These are phyloP conservation scores for Hordeum vulgare DNA, from an alignment of 176 grass and related monocot genomes.

Conservation along the genomic window DNA sequence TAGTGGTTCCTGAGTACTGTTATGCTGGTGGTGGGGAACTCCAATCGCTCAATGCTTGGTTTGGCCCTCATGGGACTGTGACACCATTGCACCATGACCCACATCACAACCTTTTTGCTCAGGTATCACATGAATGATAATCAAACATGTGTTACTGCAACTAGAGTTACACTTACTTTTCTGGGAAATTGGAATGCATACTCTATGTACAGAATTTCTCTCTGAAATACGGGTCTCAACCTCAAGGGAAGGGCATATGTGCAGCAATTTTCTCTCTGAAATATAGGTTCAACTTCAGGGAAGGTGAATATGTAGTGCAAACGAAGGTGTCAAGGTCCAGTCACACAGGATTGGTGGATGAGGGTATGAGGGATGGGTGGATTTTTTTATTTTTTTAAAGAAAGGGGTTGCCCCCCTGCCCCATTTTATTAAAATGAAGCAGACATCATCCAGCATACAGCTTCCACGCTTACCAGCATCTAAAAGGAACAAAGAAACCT, in stretches of 20 bases:
- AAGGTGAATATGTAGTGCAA: neutral
- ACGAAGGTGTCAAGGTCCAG: neutral
- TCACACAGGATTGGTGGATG: neutral
- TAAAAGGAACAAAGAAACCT: too few species aligned
- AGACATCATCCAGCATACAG: too few species aligned
- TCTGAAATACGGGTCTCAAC: neutral
- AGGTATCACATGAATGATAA: slow-evolving; percentile 45
- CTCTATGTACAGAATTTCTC: neutral
- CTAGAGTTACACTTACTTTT: neutral
- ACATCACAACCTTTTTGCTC: slow-evolving; percentile 89
- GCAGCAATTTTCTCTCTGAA: neutral
- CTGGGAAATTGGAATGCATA: neutral
- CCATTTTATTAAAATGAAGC: too few species aligned
- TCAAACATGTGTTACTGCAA: neutral
- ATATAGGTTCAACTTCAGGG: neutral
- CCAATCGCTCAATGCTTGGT: slow-evolving; percentile 79
- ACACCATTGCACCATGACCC: slow-evolving; percentile 84
- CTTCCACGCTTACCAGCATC: too few species aligned
- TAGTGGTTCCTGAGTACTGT: slow-evolving; percentile 86
- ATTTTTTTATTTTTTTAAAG: too few species aligned
- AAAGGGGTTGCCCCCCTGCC: too few species aligned
- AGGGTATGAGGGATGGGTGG: neutral
- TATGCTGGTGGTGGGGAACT: slow-evolving; percentile 78
- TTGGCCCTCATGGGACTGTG: slow-evolving; percentile 69
- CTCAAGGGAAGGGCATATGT: neutral